Conservation (phyloP, 208 protist genomes). For the Trypanosoma scelopori region DNA sequence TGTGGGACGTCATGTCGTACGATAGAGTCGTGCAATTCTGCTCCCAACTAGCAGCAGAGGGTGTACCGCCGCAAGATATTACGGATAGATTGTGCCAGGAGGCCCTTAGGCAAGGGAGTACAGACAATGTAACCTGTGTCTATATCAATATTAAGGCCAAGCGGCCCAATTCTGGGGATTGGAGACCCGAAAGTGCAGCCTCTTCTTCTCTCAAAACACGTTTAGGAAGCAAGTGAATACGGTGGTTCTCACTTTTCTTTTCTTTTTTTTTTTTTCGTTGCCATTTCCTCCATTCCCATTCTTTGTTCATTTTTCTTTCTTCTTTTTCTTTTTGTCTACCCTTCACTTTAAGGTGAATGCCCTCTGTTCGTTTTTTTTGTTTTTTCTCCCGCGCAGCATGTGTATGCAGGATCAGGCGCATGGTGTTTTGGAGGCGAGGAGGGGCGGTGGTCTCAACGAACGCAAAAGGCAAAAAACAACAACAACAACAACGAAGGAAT, state of each 20-base stretch:
- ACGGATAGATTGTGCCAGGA: slow-evolving; percentile 65
- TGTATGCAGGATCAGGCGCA: neutral
- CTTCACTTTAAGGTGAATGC: neutral
- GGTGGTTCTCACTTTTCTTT: slow-evolving; percentile 19
- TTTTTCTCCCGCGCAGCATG: neutral
- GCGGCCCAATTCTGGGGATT: slow-evolving; percentile 13
- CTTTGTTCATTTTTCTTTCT: neutral
- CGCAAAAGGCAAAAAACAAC: too few relatives aligned
- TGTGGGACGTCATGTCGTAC: slow-evolving; percentile 94
- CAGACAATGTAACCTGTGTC: slow-evolving; percentile 84
- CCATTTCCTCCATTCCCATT: neutral
- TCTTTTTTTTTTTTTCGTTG: slow-evolving; percentile 25
- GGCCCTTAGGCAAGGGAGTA: slow-evolving; percentile 63
- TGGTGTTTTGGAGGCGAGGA: neutral
- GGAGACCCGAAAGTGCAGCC: slow-evolving; percentile 23
- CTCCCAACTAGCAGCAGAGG: slow-evolving; percentile 43
- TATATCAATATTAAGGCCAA: slow-evolving; percentile 48
- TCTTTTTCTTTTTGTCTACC: slow-evolving; percentile 11
- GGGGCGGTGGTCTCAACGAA: too few relatives aligned
- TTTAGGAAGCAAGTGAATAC: slow-evolving; percentile 19
- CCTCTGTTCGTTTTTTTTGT: neutral
- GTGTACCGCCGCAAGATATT: slow-evolving; percentile 55
- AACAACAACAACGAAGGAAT: too few relatives aligned
- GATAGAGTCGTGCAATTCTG: slow-evolving; percentile 87
- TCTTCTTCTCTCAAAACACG: slow-evolving; percentile 22